These are phyloP conservation scores for Blastobotrys raffinosifermentans DNA, from an alignment of 1,139 yeast genomes.

Conservation along the genomic window DNA sequence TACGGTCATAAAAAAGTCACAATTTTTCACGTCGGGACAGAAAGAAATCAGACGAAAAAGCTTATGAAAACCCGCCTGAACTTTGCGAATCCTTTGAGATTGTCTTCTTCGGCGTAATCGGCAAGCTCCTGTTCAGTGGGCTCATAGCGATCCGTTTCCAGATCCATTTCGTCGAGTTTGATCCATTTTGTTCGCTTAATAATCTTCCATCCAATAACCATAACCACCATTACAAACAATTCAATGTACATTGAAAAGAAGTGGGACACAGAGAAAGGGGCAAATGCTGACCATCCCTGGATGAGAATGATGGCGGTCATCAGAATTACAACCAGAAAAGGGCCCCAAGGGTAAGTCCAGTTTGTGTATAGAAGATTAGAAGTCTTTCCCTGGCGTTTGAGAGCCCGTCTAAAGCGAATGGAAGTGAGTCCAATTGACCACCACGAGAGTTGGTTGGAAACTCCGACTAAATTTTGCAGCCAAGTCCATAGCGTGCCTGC, in stretches of 20 bases:
- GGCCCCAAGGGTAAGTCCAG: constrained; percentile 59
- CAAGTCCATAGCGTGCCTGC: constrained; percentile 53
- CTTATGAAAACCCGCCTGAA: constrained; percentile 33
- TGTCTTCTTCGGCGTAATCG: constrained; percentile 37
- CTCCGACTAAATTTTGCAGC: constrained; percentile 62
- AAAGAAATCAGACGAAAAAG: constrained; percentile 27
- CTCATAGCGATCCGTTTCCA: constrained; percentile 52
- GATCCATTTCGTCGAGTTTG: constrained; percentile 51
- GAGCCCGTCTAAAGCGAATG: constrained; percentile 44
- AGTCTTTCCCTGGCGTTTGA: constrained; percentile 32
- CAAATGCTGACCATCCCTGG: constrained; percentile 59
- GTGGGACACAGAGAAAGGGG: constrained; percentile 49
- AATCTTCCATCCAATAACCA: constrained; percentile 46
- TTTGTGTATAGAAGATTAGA: constrained; percentile 37
- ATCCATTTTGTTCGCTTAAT: constrained; percentile 44
- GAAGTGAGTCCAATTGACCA: constrained; percentile 45
- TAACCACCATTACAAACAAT: constrained; percentile 43
- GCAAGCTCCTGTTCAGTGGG: constrained; percentile 46
- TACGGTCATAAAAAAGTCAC: too few species aligned
- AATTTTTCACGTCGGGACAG: too few species aligned
- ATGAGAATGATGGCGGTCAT: constrained; percentile 46
- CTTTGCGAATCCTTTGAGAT: constrained; percentile 35
- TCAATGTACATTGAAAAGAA: constrained; percentile 48
- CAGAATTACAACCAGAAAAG: constrained; percentile 47
- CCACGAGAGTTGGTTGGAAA: constrained; percentile 52